Percentiles rank a stretch among this genome's conserved stretches.
Conservation (phyloP, 2,329 filamentous ascomycete species). For the Ambrosiella beaveri region DNA sequence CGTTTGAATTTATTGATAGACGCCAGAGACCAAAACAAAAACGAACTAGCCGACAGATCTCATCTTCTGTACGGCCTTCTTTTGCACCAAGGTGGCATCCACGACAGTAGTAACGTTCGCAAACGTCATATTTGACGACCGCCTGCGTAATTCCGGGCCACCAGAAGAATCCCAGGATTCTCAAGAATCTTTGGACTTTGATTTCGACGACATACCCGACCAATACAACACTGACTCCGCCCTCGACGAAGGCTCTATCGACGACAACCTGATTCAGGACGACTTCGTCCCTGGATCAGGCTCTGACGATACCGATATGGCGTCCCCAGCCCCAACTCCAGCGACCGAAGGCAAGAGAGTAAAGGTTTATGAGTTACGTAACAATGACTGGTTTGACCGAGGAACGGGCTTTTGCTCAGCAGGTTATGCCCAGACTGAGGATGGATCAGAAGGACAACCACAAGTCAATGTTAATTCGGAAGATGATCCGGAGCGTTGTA, state of each 20-base stretch:
- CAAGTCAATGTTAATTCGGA: slow-evolving; percentile 85
- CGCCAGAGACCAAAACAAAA: neutral
- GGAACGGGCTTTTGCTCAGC: slow-evolving; percentile 92
- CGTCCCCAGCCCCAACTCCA: slow-evolving; percentile 43
- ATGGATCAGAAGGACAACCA: slow-evolving; percentile 56
- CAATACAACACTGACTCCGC: neutral
- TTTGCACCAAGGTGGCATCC: slow-evolving; percentile 10
- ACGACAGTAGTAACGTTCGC: slow-evolving; percentile 6
- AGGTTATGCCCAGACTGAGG: slow-evolving; percentile 43
- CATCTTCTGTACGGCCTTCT: slow-evolving; percentile 7
- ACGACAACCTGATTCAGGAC: slow-evolving; percentile 7
- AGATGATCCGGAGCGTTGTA: slow-evolving; percentile 65
- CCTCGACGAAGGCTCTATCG: neutral
- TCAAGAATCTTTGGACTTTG: neutral
- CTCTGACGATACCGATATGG: slow-evolving; percentile 50
- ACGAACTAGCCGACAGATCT: neutral
- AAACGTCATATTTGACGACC: slow-evolving; percentile 13
- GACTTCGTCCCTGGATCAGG: slow-evolving; percentile 18
- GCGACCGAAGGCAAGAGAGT: slow-evolving; percentile 57
- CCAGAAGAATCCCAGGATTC: neutral
- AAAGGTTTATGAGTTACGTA: slow-evolving; percentile 96
- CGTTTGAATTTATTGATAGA: neutral
- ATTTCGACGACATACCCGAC: slow-evolving; percentile 1
- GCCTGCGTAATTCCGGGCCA: slow-evolving; percentile 7
- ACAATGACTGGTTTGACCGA: slow-evolving; percentile 98